Evolutionary conservation across 257 asterid genomes (phyloP).

Genomic region (Linderniella brevidens): DNA sequence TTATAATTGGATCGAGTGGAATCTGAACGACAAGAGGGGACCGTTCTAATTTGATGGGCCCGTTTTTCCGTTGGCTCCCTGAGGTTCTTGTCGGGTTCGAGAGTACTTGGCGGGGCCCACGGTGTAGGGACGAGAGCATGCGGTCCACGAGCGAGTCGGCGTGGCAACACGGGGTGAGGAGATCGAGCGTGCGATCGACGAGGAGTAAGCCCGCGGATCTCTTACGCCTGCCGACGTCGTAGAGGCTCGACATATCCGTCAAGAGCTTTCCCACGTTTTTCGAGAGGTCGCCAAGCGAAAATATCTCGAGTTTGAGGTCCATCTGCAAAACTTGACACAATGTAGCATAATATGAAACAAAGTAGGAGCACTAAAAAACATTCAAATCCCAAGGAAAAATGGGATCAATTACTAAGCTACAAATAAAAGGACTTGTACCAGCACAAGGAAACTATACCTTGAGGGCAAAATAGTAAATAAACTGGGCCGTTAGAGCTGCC

Average conservation of each 20-base stretch:
- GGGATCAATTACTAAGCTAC: neutral
- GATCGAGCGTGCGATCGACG: slow-evolving; percentile 92
- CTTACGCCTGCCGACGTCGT: slow-evolving; percentile 90
- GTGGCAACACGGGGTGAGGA: slow-evolving; percentile 93
- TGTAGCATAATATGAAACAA: slow-evolving; percentile 4
- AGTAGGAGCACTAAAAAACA: neutral
- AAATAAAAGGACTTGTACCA: neutral
- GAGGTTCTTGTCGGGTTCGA: slow-evolving; percentile 36
- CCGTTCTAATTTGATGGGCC: slow-evolving; percentile 36
- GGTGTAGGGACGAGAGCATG: slow-evolving; percentile 70
- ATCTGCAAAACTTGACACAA: slow-evolving; percentile 49
- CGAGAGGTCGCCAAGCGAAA: slow-evolving; percentile 90
- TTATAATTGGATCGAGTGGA: slow-evolving; percentile 41
- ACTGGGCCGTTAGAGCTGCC: slow-evolving; percentile 80
- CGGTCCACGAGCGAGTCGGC: slow-evolving; percentile 96
- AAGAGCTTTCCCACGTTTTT: slow-evolving; percentile 81
- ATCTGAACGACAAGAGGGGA: slow-evolving; percentile 62
- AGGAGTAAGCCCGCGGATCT: slow-evolving; percentile 83
- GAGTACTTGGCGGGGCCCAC: slow-evolving; percentile 32
- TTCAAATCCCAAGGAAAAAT: no score
- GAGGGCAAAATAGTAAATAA: slow-evolving; percentile 71
- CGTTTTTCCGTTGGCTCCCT: slow-evolving; percentile 36
- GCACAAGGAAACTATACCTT: slow-evolving; percentile 30
- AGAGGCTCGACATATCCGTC: slow-evolving; percentile 95
- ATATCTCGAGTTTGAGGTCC: slow-evolving; percentile 96